Evolutionary conservation across 1,139 yeast genomes (phyloP), one percentile per base, ranked within the genome.

Genomic region (Nadsonia commutata): DNA sequence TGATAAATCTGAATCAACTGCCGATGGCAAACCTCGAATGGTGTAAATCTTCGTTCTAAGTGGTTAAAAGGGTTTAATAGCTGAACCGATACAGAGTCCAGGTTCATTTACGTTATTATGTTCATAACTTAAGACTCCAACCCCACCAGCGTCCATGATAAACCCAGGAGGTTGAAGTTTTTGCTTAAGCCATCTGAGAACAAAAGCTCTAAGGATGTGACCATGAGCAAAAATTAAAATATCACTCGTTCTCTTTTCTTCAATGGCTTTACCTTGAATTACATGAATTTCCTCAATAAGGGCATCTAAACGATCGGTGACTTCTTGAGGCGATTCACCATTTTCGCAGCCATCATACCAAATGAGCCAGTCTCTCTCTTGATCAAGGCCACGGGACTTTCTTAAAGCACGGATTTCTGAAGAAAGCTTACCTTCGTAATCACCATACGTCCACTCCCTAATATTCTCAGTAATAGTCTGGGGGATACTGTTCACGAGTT

Each of bases 401-500:
- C 96, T 73, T 51, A 74, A 59, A 9, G 66, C 70, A 38, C 71
- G 65, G 58, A 88, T 86, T 52, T 86, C 76, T 13, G 65, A 62
- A 1, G 94, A 81, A 45, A 70, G 61, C 53, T 79, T 62, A 3
- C 97, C 97, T 65, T 88, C 97, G 60, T 88, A 88, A 55, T 83
- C 93, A 52, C 97, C 97, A 56, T 88, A 88, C 52, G 84, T 93
- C 96, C 97, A 88, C 64, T 88, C 97, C 51, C 93, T 71, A 42
- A 85, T 63, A 42, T 81, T 76, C 49, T 81, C 88, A 18, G 74
- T 65, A 61, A 37, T 41, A 31, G 52, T 46, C 18, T 45, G 40
- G 18, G 41, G 36, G 17, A 45, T 33, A 17, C 31, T 41, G 36
- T n/a, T 36, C 3, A 37, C 37, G 4, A 38, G 38, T 38, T 46